Conservation (phyloP, 768 basidiomycete species). For the Lactarius deliciosus region DNA sequence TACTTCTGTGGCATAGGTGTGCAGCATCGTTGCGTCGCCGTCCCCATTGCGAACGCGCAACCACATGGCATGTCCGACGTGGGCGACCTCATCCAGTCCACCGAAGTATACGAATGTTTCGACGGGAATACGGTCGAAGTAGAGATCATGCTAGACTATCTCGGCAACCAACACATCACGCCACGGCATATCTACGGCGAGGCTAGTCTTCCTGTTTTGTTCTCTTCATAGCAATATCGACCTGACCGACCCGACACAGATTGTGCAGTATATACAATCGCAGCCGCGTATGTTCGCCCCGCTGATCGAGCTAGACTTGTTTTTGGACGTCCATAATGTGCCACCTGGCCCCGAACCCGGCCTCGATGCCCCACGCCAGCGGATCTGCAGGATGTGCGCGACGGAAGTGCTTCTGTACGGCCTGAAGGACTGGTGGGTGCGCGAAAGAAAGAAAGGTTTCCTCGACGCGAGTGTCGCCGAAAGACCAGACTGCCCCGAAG, state of each 20-base stretch:
- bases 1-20: conserved; percentile 82
- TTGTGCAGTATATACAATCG: conserved; percentile 57
- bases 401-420: conserved; percentile 75
- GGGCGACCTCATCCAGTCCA: conserved; percentile 73
- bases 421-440: conserved; percentile 78
- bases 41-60: conserved; percentile 55
- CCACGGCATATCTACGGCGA: conserved; percentile 78
- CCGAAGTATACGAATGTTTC: conserved; percentile 79
- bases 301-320: conserved; percentile 68
- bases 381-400: conserved; percentile 71
- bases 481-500: conserved; percentile 70
- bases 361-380: conserved; percentile 55
- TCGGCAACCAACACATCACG: conserved; percentile 57
- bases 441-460: conserved; percentile 70
- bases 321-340: conserved; percentile 64
- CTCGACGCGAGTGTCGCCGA: conserved; percentile 53
- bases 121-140: conserved; percentile 76
- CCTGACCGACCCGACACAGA: conserved; percentile 41
- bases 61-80: conserved; percentile 68
- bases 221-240: not conserved
- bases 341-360: conserved; percentile 55
- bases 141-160: conserved; percentile 81
- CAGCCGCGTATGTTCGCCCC: conserved; percentile 64
- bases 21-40: conserved; percentile 68
- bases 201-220: conserved; percentile 37